These are phyloP conservation scores for Camillea tinctor DNA, from an alignment of 2,329 filamentous ascomycete genomes.

Conservation along the genomic window DNA sequence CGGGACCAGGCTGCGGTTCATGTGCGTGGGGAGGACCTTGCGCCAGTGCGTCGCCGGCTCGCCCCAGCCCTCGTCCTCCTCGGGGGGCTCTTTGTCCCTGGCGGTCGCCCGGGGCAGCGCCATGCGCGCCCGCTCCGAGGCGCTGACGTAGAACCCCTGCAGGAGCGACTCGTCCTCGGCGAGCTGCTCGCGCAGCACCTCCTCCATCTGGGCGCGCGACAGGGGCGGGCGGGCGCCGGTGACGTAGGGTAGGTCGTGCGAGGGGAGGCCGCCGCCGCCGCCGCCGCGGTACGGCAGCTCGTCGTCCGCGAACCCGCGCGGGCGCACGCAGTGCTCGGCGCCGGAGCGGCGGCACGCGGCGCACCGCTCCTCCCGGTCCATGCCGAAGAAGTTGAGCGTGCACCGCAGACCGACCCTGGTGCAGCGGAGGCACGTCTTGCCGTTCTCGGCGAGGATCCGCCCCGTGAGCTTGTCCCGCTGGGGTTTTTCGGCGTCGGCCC, in stretches of 20 bases:
- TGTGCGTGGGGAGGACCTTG: conserved; percentile 12
- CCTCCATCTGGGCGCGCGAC: conserved; percentile 8
- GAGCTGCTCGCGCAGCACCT: conserved; percentile 16
- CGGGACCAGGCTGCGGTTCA: background rate
- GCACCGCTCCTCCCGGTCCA: conserved; percentile 19
- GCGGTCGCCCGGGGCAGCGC: conserved; percentile 23
- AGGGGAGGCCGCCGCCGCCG: conserved; percentile 19
- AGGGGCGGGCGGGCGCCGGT: background rate
- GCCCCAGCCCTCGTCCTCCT: conserved; percentile 3
- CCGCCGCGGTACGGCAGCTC: background rate
- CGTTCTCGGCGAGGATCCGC: conserved; percentile 11
- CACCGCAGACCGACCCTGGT: conserved; percentile 22
- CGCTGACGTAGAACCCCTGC: background rate
- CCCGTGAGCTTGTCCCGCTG: conserved; percentile 20
- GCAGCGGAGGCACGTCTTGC: conserved; percentile 23
- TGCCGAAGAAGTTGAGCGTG: conserved; percentile 21
- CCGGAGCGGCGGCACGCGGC: conserved; percentile 20
- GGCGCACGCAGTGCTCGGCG: conserved; percentile 19
- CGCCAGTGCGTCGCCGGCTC: conserved; percentile 9
- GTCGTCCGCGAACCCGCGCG: background rate
- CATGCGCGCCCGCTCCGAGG: background rate
- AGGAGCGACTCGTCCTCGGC: conserved; percentile 3
- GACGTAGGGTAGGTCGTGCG: conserved; percentile 26
- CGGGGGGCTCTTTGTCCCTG: conserved; percentile 4
- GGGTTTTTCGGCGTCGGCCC: background rate